phyloP scores from a whole-genome alignment of 78 protist species.

The Dictyostelium intermedium region DNA sequence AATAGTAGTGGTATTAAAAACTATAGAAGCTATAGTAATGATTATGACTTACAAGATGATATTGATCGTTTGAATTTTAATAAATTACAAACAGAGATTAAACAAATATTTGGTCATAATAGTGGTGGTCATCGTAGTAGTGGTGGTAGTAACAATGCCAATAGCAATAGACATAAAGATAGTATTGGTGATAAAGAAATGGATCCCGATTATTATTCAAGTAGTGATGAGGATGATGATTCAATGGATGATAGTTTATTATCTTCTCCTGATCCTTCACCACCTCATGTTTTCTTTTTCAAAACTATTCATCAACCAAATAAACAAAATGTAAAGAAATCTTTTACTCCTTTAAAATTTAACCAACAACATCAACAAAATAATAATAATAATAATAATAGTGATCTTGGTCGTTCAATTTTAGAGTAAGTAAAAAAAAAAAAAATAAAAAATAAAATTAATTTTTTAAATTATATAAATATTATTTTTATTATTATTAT shows the following conservation, averaged over 20 bases:
- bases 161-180: neutral
- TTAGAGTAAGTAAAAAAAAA: neutral
- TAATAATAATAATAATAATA: neutral
- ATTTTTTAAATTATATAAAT: neutral
- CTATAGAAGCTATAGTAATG: neutral
- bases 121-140: slow-evolving; percentile 10
- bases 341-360: neutral
- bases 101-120: slow-evolving; percentile 15
- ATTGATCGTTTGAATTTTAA: neutral
- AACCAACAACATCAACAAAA: neutral
- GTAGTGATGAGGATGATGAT: slow-evolving; percentile 16
- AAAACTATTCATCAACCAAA: slow-evolving; percentile 43
- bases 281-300: slow-evolving; percentile 55
- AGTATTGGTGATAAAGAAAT: neutral
- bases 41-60: neutral
- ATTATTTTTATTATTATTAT: neutral
- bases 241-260: neutral
- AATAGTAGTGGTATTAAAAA: neutral
- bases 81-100: slow-evolving; percentile 2
- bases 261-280: slow-evolving; percentile 52
- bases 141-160: neutral
- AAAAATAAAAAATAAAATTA: too few relatives aligned
- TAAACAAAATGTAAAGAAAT: neutral
- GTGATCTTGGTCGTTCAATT: neutral
- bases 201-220: neutral